These are phyloP conservation scores for Kurtzmaniella quercitrusa DNA, from an alignment of 1,139 yeast genomes.

Conservation along the genomic window DNA sequence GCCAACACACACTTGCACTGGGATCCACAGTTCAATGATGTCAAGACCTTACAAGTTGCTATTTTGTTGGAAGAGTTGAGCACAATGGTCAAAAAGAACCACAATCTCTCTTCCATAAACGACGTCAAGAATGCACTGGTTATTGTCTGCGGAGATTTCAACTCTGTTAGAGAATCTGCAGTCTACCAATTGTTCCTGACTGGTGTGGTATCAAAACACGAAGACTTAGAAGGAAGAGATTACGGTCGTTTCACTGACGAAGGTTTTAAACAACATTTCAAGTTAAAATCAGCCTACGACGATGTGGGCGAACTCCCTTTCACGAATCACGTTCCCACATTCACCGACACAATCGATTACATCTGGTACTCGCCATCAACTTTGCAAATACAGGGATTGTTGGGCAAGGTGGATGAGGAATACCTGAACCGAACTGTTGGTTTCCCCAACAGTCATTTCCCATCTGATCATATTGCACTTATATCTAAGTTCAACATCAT, in stretches of 20 bases:
- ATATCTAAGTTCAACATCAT: slow-evolving; percentile 73
- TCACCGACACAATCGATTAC: slow-evolving; percentile 91
- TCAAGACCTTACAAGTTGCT: slow-evolving; percentile 93
- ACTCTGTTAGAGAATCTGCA: slow-evolving; percentile 82
- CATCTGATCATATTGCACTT: slow-evolving; percentile 91
- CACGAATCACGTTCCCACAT: slow-evolving; percentile 90
- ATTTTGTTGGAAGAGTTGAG: slow-evolving; percentile 86
- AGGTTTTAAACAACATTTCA: slow-evolving; percentile 79
- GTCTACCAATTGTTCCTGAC: slow-evolving; percentile 86
- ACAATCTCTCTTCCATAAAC: slow-evolving; percentile 42
- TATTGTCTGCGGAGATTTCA: slow-evolving; percentile 92
- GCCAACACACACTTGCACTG: slow-evolving; percentile 96
- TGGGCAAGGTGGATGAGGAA: slow-evolving; percentile 79
- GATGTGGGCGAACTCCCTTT: slow-evolving; percentile 87
- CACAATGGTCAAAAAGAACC: slow-evolving; percentile 48
- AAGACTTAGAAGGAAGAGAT: slow-evolving; percentile 79
- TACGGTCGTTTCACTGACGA: slow-evolving; percentile 90
- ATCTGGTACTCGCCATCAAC: slow-evolving; percentile 87
- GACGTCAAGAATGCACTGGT: slow-evolving; percentile 68
- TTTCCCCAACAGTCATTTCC: slow-evolving; percentile 89
- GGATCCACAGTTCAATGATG: slow-evolving; percentile 97
- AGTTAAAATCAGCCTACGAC: slow-evolving; percentile 81
- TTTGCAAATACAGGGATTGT: slow-evolving; percentile 76
- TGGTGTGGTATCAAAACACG: slow-evolving; percentile 70
- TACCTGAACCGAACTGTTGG: slow-evolving; percentile 80